A percentile compares a stretch with the other conserved stretches of the same genome.
These are phyloP conservation scores for Sutorius eximius DNA, from an alignment of 1,284 basidiomycete genomes.

Conservation along the genomic window DNA sequence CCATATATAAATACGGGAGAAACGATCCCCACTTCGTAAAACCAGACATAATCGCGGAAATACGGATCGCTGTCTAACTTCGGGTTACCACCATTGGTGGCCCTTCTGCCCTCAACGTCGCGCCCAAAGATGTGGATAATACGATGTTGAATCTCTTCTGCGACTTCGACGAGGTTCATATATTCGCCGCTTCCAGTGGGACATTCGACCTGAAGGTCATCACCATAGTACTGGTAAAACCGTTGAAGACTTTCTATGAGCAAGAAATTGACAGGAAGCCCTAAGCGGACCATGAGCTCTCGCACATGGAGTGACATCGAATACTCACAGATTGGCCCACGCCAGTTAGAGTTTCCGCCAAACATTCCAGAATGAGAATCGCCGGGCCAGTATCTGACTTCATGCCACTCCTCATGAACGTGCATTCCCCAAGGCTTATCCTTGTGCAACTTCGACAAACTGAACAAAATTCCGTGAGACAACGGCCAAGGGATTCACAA, in stretches of 20 bases:
- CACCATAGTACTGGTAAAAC: slow-evolving; percentile 96
- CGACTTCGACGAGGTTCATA: slow-evolving; percentile 91
- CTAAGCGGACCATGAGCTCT: slow-evolving; percentile 24
- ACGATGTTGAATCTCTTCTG: slow-evolving; percentile 96
- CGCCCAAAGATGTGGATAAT: slow-evolving; percentile 96
- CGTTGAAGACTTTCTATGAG: slow-evolving; percentile 92
- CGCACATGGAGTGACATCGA: neutral
- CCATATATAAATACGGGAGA: neutral
- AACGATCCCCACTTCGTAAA: slow-evolving; percentile 71
- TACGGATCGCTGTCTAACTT: slow-evolving; percentile 92
- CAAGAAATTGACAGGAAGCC: slow-evolving; percentile 95
- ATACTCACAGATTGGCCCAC: slow-evolving; percentile 76
- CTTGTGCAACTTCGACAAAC: slow-evolving; percentile 86
- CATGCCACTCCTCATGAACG: slow-evolving; percentile 88
- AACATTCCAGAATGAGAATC: slow-evolving; percentile 98
- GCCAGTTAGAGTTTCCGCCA: slow-evolving; percentile 97
- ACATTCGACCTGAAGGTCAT: slow-evolving; percentile 89
- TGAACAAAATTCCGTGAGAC: slow-evolving; percentile 33
- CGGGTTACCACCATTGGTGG: slow-evolving; percentile 88
- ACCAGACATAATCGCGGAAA: slow-evolving; percentile 95
- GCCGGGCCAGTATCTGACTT: slow-evolving; percentile 96
- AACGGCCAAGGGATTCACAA: neutral
- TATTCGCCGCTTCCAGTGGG: slow-evolving; percentile 94
- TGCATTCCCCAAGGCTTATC: slow-evolving; percentile 94
- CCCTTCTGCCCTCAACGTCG: slow-evolving; percentile 81